Percentiles rank a stretch among this genome's conserved stretches.
Evolutionary conservation across 225 moss, liverwort and hornwort species (phyloP).

Genomic region (Polytrichum commune): DNA sequence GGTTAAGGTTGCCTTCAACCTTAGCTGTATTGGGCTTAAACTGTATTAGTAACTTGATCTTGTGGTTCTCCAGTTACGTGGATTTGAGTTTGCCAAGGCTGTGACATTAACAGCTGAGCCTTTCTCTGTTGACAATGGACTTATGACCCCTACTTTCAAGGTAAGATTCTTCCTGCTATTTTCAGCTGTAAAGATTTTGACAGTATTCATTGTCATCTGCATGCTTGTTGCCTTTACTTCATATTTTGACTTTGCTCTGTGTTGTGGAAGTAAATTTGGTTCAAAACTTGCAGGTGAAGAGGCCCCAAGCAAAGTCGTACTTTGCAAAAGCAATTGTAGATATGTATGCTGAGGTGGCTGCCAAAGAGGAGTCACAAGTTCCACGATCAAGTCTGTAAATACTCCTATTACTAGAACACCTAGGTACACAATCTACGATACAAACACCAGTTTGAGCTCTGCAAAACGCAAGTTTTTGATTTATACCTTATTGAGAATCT

Average conservation of each 20-base stretch:
- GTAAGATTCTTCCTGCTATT: constrained; percentile 11
- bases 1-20: too few species aligned
- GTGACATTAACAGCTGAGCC: constrained; percentile 63
- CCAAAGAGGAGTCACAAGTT: constrained; percentile 28
- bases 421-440: too few species aligned
- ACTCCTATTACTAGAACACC: too few species aligned
- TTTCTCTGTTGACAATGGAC: constrained; percentile 77
- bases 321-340: constrained; percentile 66
- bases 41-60: too few species aligned
- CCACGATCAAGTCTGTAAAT: constrained; percentile 42
- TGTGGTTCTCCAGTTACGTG: constrained; percentile 52
- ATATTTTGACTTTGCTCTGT: neutral
- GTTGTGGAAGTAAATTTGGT: neutral
- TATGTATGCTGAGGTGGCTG: constrained; percentile 71
- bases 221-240: neutral
- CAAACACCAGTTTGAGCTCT: too few species aligned
- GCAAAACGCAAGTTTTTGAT: too few species aligned
- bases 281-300: constrained; percentile 57
- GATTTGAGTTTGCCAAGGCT: constrained; percentile 88
- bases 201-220: neutral
- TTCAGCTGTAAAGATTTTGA: neutral
- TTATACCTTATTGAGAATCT: too few species aligned
- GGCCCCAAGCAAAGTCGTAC: constrained; percentile 69
- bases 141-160: constrained; percentile 92
- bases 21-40: too few species aligned